Percentiles rank a stretch among this genome's conserved stretches.
These are phyloP conservation scores for Echria macrotheca DNA, from an alignment of 495 filamentous ascomycete genomes.

Conservation along the genomic window DNA sequence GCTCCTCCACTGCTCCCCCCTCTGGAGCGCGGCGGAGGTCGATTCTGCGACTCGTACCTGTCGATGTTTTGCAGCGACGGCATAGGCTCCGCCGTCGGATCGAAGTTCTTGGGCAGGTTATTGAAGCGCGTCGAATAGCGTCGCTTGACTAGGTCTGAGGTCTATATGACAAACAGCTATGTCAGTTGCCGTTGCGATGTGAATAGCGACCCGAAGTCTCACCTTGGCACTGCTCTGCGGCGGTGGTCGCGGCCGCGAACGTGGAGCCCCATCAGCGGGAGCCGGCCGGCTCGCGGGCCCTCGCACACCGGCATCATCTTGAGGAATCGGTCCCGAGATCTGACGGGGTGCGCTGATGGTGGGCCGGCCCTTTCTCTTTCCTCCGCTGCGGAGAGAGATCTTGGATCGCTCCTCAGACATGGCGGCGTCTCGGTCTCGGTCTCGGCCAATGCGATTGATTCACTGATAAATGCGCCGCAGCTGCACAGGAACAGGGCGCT, in stretches of 20 bases:
- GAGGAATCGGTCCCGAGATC: conserved; percentile 60
- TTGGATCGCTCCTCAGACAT: conserved; percentile 65
- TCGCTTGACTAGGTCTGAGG: conserved; percentile 88
- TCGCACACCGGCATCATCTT: conserved; percentile 30
- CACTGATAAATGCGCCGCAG: no score
- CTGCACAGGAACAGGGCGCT: no score
- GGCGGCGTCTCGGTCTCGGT: background rate
- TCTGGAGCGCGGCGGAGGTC: conserved; percentile 41
- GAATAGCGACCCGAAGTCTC: no score
- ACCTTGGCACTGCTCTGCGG: conserved; percentile 39
- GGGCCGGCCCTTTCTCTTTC: conserved; percentile 71
- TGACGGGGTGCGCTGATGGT: conserved; percentile 80
- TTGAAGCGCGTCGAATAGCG: conserved; percentile 91
- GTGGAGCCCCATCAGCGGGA: conserved; percentile 25
- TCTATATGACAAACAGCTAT: conserved; percentile 36
- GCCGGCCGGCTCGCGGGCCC: conserved; percentile 31
- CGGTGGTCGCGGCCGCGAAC: conserved; percentile 37
- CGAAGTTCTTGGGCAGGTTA: conserved; percentile 61
- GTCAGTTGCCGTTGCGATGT: conserved; percentile 6
- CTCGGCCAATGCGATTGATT: no score
- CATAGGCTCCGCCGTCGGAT: conserved; percentile 58
- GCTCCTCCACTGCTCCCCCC: conserved; percentile 37
- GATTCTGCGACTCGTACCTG: conserved; percentile 44
- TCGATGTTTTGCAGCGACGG: conserved; percentile 55
- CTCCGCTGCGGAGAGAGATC: conserved; percentile 74